Base-by-base conservation (phyloP, 208 protist genomes). In the Leishmania amazonensis region DNA sequence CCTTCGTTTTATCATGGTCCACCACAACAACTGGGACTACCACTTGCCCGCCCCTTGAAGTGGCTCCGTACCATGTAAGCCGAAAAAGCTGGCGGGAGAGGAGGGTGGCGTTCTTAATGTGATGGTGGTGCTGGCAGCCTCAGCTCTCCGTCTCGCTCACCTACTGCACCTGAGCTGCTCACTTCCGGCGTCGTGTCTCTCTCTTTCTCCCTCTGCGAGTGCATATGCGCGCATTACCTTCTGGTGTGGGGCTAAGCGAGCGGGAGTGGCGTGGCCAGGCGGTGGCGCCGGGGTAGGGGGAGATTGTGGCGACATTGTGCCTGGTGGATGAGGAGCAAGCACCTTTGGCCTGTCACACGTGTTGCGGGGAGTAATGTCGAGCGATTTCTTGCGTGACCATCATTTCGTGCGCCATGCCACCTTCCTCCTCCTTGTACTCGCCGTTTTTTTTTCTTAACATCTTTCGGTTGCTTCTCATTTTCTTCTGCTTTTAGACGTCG, bases 1-100 rank as follows among this genome's bases (percentile, higher is more conserved):
- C 15, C 57, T 92, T 38, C 83, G 89, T 15, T 78, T 75, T 71
- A 87, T 92, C 51, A 82, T 89, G 65, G 82, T 92, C 19, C 79
- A 92, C 76, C 75, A 90, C 67, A 92, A 92, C 80, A 87, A 90
- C 76, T 92, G 89, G 89, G 86, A 89, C 38, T 89, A 75, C n/a
- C 72, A 76, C 35, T 24, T 90, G 57, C 89, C 89, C 35, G 81
- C 79, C 2, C 47, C 21, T 2, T 81, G 49, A 45, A n/a, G 15
- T 19, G 31, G 62, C 0, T 0, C n/a, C 1, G 9, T 21, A 11
- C 31, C 31, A 8, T 6, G 31, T 40, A 21, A 40, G 62, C 0
- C 31, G 13, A 68, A 62, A 13, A 9, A n/a, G 51, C 15, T 15
- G 15, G 17, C 51, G 51, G 51, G 3, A 62, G 24, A 21, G 54